Base-by-base conservation (phyloP, 2,329 filamentous ascomycete species). In the Botrytis galanthina region DNA sequence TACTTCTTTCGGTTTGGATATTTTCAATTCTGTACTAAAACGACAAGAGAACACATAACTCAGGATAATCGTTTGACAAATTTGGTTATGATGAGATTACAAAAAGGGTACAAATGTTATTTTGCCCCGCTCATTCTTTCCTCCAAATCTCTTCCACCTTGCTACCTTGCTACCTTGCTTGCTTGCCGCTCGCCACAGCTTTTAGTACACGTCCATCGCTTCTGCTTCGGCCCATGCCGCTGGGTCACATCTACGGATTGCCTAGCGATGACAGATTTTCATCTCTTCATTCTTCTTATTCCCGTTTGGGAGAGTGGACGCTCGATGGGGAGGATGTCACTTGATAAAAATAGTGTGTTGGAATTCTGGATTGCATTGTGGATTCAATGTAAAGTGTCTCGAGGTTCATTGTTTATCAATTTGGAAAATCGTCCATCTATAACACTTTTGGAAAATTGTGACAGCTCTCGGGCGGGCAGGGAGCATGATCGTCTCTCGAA, bases 181-280 rank as follows among this genome's bases (percentile, higher is more conserved):
- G 37, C 71, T 69, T 72, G 62, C 54, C 63, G 71, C 63, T 61
- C 44, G 51, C 63, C 71, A 44, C 51, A 46, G 18, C 14, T 48
- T 69, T 60, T 42, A 69, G 32, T 69, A 61, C 63, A 54, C 71
- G 42, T 54, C 63, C 44, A n/a, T 72, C 46, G 61, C 51, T 61
- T 72, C 42, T 68, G 62, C 71, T 68, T 72, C 71, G 71, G 71
- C 62, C 70, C 62, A 72, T 72, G n/a, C 67, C 32, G 51, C 48
- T 72, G 63, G 63, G 29, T 72, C 70, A 61, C 62, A 60, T 35
- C 37, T 61, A 48, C 22, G n/a, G 22, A 32, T 61, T 12, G 37
- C 59, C 35, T 54, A 9, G 26, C 29, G 10, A 68, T 69, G 63
- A 51, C 39, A 61, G 51, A 26, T 48, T 37, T 42, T 51, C 64